Conservation (phyloP, 441 rosid genomes). For the Pelargonium fulgidum region DNA sequence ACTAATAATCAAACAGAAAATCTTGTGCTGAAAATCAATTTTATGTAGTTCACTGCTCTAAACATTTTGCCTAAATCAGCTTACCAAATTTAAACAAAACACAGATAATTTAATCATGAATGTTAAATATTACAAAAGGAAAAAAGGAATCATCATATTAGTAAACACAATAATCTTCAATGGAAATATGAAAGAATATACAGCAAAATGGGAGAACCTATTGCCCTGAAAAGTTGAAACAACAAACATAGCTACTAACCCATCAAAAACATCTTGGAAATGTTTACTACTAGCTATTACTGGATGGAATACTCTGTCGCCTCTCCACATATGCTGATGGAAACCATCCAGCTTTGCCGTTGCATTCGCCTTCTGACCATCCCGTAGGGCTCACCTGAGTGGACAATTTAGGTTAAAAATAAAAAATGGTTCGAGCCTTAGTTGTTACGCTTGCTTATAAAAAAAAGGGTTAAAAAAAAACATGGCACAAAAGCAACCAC, state of each 20-base stretch:
- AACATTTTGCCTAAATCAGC: no score
- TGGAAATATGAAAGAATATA: neutral
- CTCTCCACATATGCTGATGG: constrained; percentile 57
- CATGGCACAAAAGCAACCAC: neutral
- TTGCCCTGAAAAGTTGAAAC: neutral
- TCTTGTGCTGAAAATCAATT: no score
- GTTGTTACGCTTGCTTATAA: no score
- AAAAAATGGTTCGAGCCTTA: no score
- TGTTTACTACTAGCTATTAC: constrained; percentile 15
- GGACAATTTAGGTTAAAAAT: constrained; percentile 6
- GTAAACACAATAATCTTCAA: neutral
- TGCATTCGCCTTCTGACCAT: constrained; percentile 77
- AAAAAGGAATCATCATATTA: neutral
- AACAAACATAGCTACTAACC: no score
- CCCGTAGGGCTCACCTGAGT: constrained; percentile 52
- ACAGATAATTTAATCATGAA: no score
- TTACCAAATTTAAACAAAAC: no score
- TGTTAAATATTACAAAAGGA: no score
- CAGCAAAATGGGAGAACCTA: neutral
- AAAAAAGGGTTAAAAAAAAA: no score
- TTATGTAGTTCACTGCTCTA: no score
- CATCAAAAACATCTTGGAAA: no score
- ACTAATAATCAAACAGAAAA: no score
- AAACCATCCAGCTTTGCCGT: constrained; percentile 72
- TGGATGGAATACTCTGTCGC: constrained; percentile 70